Evolutionary conservation across 371 early-diverging fungal genomes (phyloP).

Genomic region (Sporodiniella umbellata): DNA sequence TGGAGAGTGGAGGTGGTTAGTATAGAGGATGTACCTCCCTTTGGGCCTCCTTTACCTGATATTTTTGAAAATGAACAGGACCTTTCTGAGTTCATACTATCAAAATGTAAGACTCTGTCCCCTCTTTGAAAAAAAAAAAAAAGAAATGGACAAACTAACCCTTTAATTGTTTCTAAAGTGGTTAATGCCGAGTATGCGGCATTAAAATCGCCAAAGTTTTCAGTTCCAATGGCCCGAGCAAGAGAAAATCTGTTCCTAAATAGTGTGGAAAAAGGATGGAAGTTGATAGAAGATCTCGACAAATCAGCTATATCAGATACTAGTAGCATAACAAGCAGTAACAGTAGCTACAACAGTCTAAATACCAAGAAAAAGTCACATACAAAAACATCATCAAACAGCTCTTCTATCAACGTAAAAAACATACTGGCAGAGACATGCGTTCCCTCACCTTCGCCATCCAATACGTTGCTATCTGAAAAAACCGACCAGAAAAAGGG

Average conservation of each 20-base stretch:
- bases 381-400: constrained; percentile 34
- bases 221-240: constrained; percentile 55
- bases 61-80: constrained; percentile 45
- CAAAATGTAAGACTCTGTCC: constrained; percentile 45
- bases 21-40: constrained; percentile 63
- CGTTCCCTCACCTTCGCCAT: background rate
- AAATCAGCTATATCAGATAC: background rate
- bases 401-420: constrained; percentile 19
- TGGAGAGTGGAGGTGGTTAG: constrained; percentile 60
- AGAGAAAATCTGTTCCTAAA: constrained; percentile 54
- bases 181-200: constrained; percentile 83
- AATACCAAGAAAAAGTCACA: constrained; percentile 11
- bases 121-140: background rate
- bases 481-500: too few species aligned
- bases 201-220: constrained; percentile 68
- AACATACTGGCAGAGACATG: background rate
- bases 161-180: constrained; percentile 22
- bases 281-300: constrained; percentile 5
- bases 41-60: constrained; percentile 65
- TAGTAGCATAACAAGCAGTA: constrained; percentile 1
- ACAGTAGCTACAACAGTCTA: background rate
- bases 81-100: constrained; percentile 57
- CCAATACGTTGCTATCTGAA: too few species aligned
- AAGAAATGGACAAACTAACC: too few species aligned
- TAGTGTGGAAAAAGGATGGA: constrained; percentile 38